Evolutionary conservation across 495 filamentous ascomycete species (phyloP).

Genomic region (Podospora sp.): DNA sequence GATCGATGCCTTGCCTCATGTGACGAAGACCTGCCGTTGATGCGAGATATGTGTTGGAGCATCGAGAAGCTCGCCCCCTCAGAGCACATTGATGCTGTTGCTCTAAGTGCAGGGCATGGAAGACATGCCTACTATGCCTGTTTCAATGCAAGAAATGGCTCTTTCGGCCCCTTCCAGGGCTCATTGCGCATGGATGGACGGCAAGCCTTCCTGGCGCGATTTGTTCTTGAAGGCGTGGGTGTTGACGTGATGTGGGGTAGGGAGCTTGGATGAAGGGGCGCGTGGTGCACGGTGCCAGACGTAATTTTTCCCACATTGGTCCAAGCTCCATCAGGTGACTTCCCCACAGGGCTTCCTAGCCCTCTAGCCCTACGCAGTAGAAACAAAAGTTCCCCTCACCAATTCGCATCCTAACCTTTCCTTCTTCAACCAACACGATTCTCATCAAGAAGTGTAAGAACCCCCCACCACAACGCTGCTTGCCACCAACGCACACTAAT

Average conservation of each 20-base stretch:
- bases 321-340: slow-evolving; percentile 32
- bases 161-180: too few species aligned
- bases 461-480: neutral
- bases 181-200: too few species aligned
- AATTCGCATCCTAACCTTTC: slow-evolving; percentile 31
- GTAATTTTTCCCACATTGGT: slow-evolving; percentile 13
- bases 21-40: too few species aligned
- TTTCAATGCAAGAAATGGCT: too few species aligned
- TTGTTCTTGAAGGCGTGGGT: neutral
- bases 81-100: too few species aligned
- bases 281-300: slow-evolving; percentile 8
- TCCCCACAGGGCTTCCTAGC: slow-evolving; percentile 42
- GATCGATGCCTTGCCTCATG: too few species aligned
- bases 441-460: slow-evolving; percentile 12
- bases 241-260: neutral
- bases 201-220: neutral
- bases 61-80: too few species aligned
- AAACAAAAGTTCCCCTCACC: slow-evolving; percentile 34
- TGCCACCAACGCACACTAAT: slow-evolving; percentile 19
- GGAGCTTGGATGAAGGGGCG: slow-evolving; percentile 24
- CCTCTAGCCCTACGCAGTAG: slow-evolving; percentile 33
- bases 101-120: too few species aligned
- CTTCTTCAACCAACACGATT: slow-evolving; percentile 34
- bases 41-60: too few species aligned
- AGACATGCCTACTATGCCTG: too few species aligned